A percentile compares a stretch with the other conserved stretches of the same genome.
Evolutionary conservation across 2,329 filamentous ascomycete genomes (phyloP).

Genomic region (Podosphaera aphanis): DNA sequence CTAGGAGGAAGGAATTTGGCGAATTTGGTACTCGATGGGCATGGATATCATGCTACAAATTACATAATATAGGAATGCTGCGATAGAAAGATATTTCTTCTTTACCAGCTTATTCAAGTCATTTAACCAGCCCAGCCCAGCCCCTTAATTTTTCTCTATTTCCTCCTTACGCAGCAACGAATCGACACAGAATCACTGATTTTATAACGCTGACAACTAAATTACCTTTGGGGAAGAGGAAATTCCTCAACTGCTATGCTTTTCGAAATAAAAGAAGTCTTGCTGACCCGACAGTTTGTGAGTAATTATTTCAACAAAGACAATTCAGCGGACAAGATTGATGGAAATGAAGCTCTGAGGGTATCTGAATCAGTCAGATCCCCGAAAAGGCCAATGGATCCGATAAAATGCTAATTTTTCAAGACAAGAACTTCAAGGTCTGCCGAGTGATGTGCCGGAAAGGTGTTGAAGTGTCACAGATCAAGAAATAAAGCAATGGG

Average conservation of each 20-base stretch:
- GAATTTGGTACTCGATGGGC: neutral
- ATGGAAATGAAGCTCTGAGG: neutral
- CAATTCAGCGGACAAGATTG: neutral
- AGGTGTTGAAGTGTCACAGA: too few species aligned
- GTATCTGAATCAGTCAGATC: neutral
- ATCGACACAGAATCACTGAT: constrained; percentile 1
- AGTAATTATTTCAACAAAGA: neutral
- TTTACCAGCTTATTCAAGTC: constrained; percentile 8
- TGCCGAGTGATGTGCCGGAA: neutral
- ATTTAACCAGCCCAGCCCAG: constrained; percentile 13
- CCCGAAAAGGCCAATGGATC: neutral
- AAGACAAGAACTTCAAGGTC: neutral
- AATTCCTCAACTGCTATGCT: neutral
- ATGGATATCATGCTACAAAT: neutral
- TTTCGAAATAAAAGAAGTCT: neutral
- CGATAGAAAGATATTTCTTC: neutral
- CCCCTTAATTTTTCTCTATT: constrained; percentile 12
- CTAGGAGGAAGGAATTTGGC: neutral
- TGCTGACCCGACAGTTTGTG: neutral
- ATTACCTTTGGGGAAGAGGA: neutral
- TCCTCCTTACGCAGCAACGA: constrained; percentile 9
- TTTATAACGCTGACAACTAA: neutral
- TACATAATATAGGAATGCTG: neutral
- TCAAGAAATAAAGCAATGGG: too few species aligned
- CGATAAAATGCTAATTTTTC: neutral